Base-by-base conservation (phyloP, 78 protist species). In the Dictyostelium capitatum region DNA sequence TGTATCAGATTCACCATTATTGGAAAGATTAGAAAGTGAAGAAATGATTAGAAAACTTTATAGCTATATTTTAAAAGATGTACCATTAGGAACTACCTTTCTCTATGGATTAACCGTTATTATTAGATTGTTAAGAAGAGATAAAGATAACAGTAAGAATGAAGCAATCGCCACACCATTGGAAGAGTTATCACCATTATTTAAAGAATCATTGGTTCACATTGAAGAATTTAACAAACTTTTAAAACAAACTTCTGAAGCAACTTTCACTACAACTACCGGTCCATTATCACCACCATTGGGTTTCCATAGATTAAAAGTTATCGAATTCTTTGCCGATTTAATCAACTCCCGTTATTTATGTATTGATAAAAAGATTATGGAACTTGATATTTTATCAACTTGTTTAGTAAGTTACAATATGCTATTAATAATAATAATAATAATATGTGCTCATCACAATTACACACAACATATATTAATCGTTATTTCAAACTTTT, bases 271-370 rank as follows among this genome's bases (percentile, higher is more conserved):
- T 7, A 91, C 95, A 4, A 91, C 95, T 15, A 91, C 95, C 28
- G 95, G 95, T 73, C 65, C 37, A 54, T 67, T 91, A 7, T 87
- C 93, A 51, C 92, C 91, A 70, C 95, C 95, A 65, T 72, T 91
- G 2, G 95, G 95, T 19, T 91, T 91, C 83, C 83, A 91, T 43
- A 80, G 95, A 74, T 73, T 91, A 57, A 91, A 91, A 47, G 81
- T 91, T 12, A 79, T 91, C 62, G 95, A 91, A 57, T 91, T 91
- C 90, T 83, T 91, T 83, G 89, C 95, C 59, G 90, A 82, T 53
- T 56, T 91, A 80, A 83, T 91, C 69, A 82, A 83, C 69, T 83
- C 95, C 43, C 89, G 90, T 79, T 78, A 91, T 77, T 79, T 91
- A 83, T 91, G 95, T 83, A 91, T 91, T 43, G 95, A 91, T 83